Percentiles rank a stretch among this genome's conserved stretches.
Conservation (phyloP, 305 asterid species). For the Fraxinus xanthoxyloides region DNA sequence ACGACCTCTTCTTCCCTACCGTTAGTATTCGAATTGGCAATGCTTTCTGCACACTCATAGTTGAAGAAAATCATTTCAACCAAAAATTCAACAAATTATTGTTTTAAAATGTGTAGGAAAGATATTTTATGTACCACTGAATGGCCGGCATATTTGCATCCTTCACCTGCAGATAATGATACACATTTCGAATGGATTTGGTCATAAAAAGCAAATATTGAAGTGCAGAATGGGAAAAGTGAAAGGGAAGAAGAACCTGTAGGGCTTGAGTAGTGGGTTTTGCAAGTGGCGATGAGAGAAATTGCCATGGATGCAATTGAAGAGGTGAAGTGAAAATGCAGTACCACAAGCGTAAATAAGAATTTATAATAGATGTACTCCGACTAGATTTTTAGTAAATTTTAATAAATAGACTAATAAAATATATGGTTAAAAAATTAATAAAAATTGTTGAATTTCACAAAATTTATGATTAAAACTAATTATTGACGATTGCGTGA, state of each 20-base stretch:
- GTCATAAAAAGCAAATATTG: not conserved
- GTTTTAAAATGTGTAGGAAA: not conserved
- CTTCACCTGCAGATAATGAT: slow-evolving; percentile 31
- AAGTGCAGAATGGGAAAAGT: not conserved
- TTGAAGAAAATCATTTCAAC: not conserved
- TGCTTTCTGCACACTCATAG: slow-evolving; percentile 41
- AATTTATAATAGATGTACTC: too few relatives aligned
- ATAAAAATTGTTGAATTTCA: too few relatives aligned
- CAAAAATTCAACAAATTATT: not conserved
- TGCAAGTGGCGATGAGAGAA: slow-evolving; percentile 29
- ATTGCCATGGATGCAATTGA: slow-evolving; percentile 28
- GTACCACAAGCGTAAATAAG: not conserved
- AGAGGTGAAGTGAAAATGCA: not conserved
- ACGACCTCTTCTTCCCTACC: slow-evolving; percentile 79
- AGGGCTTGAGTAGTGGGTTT: slow-evolving; percentile 25
- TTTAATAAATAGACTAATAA: too few relatives aligned
- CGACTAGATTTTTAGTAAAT: too few relatives aligned
- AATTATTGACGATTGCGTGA: too few relatives aligned
- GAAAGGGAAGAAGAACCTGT: slow-evolving; percentile 28
- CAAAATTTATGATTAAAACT: too few relatives aligned
- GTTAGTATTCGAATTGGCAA: slow-evolving; percentile 80
- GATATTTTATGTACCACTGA: slow-evolving; percentile 47
- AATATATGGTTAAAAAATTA: too few relatives aligned
- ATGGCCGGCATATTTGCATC: slow-evolving; percentile 48
- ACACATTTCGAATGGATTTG: slow-evolving; percentile 4